phyloP scores from a whole-genome alignment of 306 rosid genomes.

The Rosa chinensis region DNA sequence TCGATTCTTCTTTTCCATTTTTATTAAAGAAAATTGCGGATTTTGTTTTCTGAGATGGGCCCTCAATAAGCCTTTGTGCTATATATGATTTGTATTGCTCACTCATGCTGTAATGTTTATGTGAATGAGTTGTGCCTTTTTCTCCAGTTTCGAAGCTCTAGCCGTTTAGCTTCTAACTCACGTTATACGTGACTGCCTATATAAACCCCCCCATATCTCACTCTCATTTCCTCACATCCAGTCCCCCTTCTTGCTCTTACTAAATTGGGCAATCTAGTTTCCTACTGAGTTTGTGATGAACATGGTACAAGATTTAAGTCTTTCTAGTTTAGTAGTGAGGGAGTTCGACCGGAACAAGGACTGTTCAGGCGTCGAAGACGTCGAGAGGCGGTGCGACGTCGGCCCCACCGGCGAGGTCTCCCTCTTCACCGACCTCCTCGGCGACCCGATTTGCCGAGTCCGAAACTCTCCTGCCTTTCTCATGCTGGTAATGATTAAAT shows the following conservation, averaged over 20 bases:
- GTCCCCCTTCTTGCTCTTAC: not conserved
- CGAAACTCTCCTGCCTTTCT: constrained; percentile 90
- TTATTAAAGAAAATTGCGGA: not conserved
- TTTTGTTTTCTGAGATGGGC: constrained; percentile 4
- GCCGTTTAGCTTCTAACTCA: constrained; percentile 39
- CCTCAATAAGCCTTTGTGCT: not conserved
- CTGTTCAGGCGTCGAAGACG: constrained; percentile 52
- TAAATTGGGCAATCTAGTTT: not conserved
- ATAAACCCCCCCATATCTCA: constrained; percentile 35
- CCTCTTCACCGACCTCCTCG: constrained; percentile 77
- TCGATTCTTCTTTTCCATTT: not conserved
- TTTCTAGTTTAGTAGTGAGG: constrained; percentile 35
- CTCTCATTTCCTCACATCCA: not conserved
- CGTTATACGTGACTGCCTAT: constrained; percentile 28
- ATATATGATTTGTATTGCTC: not conserved
- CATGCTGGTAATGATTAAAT: constrained; percentile 66
- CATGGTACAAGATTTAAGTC: not conserved
- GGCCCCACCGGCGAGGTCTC: constrained; percentile 75
- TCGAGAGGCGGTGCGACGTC: constrained; percentile 78
- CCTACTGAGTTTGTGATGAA: not conserved
- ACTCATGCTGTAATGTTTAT: not conserved
- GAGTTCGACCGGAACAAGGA: constrained; percentile 53
- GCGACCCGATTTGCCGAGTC: constrained; percentile 97
- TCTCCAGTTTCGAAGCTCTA: constrained; percentile 28
- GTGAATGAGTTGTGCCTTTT: not conserved